A percentile compares a stretch with the other conserved stretches of the same genome.
phyloP scores from a whole-genome alignment of 2,329 filamentous ascomycete genomes.

The Geosmithia flava region DNA sequence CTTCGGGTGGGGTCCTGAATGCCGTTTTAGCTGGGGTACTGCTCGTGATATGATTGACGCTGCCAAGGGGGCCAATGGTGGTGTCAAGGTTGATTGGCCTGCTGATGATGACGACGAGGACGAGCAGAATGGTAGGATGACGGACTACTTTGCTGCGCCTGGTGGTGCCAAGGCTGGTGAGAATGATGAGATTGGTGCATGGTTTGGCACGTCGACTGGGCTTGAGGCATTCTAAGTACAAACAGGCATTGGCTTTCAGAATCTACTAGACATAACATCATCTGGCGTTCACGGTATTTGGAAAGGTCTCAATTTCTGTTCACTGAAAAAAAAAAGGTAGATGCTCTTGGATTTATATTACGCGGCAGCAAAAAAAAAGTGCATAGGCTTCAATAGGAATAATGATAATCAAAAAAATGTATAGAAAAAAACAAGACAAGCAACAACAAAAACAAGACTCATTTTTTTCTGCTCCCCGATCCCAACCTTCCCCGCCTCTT shows the following conservation, averaged over 20 bases:
- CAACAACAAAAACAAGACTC: not conserved
- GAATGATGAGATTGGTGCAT: slow-evolving; percentile 57
- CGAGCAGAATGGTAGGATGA: slow-evolving; percentile 54
- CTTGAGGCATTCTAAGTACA: slow-evolving; percentile 52
- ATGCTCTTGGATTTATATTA: too few species aligned
- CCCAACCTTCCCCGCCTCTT: not conserved
- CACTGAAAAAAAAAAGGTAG: too few species aligned
- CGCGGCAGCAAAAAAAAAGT: too few species aligned
- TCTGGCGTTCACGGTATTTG: too few species aligned
- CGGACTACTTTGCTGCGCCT: slow-evolving; percentile 55
- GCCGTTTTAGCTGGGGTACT: slow-evolving; percentile 91
- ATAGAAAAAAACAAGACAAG: not conserved
- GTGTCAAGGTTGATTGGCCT: slow-evolving; percentile 73
- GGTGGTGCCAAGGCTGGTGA: slow-evolving; percentile 22
- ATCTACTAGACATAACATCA: too few species aligned
- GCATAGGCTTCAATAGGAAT: too few species aligned
- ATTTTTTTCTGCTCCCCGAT: not conserved
- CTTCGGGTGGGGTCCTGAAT: slow-evolving; percentile 92
- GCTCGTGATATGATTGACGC: slow-evolving; percentile 80
- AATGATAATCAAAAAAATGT: too few species aligned
- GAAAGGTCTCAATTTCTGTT: too few species aligned
- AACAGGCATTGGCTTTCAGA: too few species aligned
- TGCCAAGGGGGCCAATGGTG: slow-evolving; percentile 36
- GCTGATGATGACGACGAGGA: slow-evolving; percentile 55
- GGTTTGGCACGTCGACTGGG: slow-evolving; percentile 68